Base-by-base conservation (phyloP, 495 filamentous ascomycete species). In the Tuber umbilicatum region DNA sequence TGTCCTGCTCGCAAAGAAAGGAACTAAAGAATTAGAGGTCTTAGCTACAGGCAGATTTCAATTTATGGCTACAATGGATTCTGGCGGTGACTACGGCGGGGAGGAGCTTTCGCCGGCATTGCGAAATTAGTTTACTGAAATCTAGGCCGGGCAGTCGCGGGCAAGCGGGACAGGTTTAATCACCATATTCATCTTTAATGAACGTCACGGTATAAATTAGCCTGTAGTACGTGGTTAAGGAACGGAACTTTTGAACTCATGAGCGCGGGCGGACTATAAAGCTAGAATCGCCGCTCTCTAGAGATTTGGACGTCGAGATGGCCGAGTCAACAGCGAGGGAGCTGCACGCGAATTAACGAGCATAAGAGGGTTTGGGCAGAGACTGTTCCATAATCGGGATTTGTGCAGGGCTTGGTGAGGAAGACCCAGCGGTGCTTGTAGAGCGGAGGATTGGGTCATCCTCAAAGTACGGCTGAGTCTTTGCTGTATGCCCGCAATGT, bases 41-140 rank as follows among this genome's bases (percentile, higher is more conserved):
- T 86, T 87, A 50, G 96, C 91, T 35, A 83, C 87, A n/a, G 86
- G 90, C 40, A 93, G 92, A 1, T 99, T 97, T 84, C 94, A 98
- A 81, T 97, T 98, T 81, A 86, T 98, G 69, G 94, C 96, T 23
- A 99, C 96, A 3, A 99, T 99, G 96, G 98, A 99, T 77, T 96
- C 96, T 14, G 96, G 95, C 50, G 96, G 96, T 73, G 96, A 99
- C 80, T 98, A 97, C 82, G 96, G 96, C 73, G 98, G 98, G 82
- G 91, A 91, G 78, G 96, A 99, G 83, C 89, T 99, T 68, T 98
- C 96, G 3, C 94, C 94, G 7, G 96, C 96, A 39, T 86, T 99
- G 71, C 88, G 96, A 38, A 98, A 99, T 82, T 91, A 96, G 60
- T 97, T 99, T 85, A 99, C 96, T 0, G 96, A 99, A 82, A 97